Base-by-base conservation (phyloP, 139 green algal genomes). In the Nannochloris sp. region DNA sequence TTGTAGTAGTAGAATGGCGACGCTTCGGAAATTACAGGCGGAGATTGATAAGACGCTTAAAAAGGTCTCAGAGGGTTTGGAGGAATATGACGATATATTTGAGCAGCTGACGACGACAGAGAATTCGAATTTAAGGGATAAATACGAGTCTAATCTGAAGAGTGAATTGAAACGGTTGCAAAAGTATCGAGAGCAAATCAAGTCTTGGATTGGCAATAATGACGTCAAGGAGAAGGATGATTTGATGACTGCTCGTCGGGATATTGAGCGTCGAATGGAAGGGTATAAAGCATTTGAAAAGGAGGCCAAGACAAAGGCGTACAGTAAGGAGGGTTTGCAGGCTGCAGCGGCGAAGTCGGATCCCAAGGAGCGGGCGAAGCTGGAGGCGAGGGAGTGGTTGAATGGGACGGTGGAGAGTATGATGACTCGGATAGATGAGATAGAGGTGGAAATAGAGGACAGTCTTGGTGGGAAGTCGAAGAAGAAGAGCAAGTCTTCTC, bases 131-230 rank as follows among this genome's bases (percentile, higher is more conserved):
- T 84, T 94, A 62, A 90, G 89, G 61, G 93, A 99, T 59, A 98
- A 98, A 80, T 87, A 92, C 46, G 94, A 98, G 65, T 85, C 79
- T 13, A 92, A 98, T 51, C 69, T 99, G 23, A 99, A 99, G 79
- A 97, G 96, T 64, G 92, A 99, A 74, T 96, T 99, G 23, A 99
- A 99, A 76, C 98, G 98, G 80, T 85, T 99, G 30, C 94, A 99
- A 79, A 77, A 89, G n/a, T 87, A 92, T 63, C 74, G 94, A 8
- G 94, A 99, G 73, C 87, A 96, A 68, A 95, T 99, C 58, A 98
- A 98, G 67, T 87, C 84, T 86, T 99, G 93, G 93, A 86, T 91
- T 45, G 66, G 82, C 31, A 77, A 71, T 26, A 88, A 76, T 30
- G 93, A 97, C 31, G 92, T 99, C 66, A 98, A 98, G 72, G 93